Conservation (phyloP, 192 early-diverging fungal genomes). For the Coemansia sp. region DNA sequence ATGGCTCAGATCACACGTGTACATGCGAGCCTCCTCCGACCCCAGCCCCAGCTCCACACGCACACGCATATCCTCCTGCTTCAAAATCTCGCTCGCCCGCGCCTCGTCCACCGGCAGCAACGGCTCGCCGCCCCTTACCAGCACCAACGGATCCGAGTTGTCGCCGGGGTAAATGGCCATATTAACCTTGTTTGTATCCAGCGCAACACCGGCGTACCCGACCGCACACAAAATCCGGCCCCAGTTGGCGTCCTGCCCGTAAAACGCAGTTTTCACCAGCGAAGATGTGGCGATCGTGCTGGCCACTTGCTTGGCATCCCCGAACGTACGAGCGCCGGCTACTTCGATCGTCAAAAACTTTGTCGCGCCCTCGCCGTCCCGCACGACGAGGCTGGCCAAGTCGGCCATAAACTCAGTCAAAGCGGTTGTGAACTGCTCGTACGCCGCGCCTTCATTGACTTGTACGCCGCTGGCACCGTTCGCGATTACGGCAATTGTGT, state of each 20-base stretch:
- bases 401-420: constrained; percentile 84
- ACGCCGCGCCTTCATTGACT: constrained; percentile 50
- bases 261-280: constrained; percentile 94
- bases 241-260: constrained; percentile 98
- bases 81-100: constrained; percentile 77
- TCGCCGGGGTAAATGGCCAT: constrained; percentile 72
- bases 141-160: constrained; percentile 59
- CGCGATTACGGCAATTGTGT: constrained; percentile 85
- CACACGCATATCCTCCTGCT: constrained; percentile 81
- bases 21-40: constrained; percentile 74
- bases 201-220: constrained; percentile 73
- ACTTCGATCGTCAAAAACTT: constrained; percentile 93
- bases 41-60: constrained; percentile 79
- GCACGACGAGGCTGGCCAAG: constrained; percentile 84
- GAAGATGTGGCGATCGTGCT: constrained; percentile 88
- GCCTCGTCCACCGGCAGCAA: constrained; percentile 74
- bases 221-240: constrained; percentile 91
- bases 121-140: constrained; percentile 82
- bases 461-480: constrained; percentile 62
- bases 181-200: constrained; percentile 73
- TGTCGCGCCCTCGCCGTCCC: constrained; percentile 97
- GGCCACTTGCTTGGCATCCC: constrained; percentile 78
- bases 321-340: constrained; percentile 68
- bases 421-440: constrained; percentile 63
- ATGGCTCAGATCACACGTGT: constrained; percentile 93